phyloP scores from a whole-genome alignment of 257 asterid species.

The Cinchona pubescens region DNA sequence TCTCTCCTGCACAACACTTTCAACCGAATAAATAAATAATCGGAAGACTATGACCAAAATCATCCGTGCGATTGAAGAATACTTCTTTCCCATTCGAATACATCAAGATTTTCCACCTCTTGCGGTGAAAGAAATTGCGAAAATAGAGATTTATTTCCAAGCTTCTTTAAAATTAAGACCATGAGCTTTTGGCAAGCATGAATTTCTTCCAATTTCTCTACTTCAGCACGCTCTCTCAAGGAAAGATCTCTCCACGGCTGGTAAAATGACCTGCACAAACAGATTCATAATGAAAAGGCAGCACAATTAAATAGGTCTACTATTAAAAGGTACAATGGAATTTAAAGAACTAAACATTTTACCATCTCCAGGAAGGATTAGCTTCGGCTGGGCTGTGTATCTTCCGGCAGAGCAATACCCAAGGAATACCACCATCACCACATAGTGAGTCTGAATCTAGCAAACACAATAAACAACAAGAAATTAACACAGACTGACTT shows the following conservation, averaged over 20 bases:
- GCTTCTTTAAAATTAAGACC: constrained; percentile 45
- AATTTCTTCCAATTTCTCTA: constrained; percentile 53
- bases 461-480: constrained; percentile 10
- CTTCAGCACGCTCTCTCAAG: constrained; percentile 24
- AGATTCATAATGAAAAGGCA: neutral
- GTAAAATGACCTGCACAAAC: constrained; percentile 62
- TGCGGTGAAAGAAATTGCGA: constrained; percentile 33
- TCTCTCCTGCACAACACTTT: neutral
- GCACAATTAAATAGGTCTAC: neutral
- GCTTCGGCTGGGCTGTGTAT: constrained; percentile 73
- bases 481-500: neutral
- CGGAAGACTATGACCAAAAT: neutral
- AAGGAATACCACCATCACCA: constrained; percentile 33
- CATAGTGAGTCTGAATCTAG: constrained; percentile 39
- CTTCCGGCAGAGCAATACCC: constrained; percentile 47
- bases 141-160: constrained; percentile 35
- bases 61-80: constrained; percentile 32
- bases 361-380: constrained; percentile 89
- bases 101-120: constrained; percentile 40
- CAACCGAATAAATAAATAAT: neutral
- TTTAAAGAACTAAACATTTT: constrained; percentile 15
- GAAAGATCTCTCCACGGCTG: constrained; percentile 73
- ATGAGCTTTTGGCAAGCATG: constrained; percentile 72
- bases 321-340: neutral
- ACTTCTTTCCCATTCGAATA: constrained; percentile 62